phyloP scores from a whole-genome alignment of 1,284 basidiomycete species.

The Leccinum proliferum region DNA sequence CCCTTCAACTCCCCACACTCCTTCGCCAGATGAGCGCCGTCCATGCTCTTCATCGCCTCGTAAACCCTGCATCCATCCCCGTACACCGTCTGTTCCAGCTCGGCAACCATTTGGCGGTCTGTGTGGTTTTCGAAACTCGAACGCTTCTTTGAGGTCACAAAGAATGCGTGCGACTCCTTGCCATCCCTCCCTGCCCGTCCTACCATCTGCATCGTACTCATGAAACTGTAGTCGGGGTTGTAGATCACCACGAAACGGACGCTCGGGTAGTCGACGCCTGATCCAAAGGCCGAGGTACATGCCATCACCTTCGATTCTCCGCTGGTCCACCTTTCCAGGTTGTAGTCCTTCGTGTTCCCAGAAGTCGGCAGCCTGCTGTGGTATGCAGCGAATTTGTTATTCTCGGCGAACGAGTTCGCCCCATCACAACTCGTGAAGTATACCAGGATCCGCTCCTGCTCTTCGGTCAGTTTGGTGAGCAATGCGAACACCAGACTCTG shows the following conservation, averaged over 20 bases:
- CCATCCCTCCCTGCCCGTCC: slow-evolving; percentile 3
- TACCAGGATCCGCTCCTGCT: not conserved
- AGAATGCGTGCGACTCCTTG: slow-evolving; percentile 2
- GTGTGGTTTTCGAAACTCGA: not conserved
- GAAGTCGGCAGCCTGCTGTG: not conserved
- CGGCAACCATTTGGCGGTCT: not conserved
- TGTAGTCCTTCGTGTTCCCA: not conserved
- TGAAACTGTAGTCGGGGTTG: not conserved
- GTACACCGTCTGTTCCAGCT: not conserved
- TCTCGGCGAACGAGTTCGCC: not conserved
- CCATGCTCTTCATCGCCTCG: not conserved
- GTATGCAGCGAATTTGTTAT: not conserved
- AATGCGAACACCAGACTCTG: no score
- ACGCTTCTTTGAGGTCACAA: not conserved
- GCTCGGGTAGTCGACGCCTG: not conserved
- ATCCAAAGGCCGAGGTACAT: not conserved
- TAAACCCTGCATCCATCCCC: not conserved
- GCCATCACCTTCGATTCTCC: not conserved
- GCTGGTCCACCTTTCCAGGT: not conserved
- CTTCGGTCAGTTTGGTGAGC: not conserved
- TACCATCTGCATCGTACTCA: not conserved
- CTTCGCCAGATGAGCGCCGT: not conserved
- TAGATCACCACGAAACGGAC: not conserved
- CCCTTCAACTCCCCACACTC: not conserved
- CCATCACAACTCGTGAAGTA: not conserved